phyloP scores from a whole-genome alignment of 202 grass and related monocot genomes.

The Schoenoplectus tabernaemontani region DNA sequence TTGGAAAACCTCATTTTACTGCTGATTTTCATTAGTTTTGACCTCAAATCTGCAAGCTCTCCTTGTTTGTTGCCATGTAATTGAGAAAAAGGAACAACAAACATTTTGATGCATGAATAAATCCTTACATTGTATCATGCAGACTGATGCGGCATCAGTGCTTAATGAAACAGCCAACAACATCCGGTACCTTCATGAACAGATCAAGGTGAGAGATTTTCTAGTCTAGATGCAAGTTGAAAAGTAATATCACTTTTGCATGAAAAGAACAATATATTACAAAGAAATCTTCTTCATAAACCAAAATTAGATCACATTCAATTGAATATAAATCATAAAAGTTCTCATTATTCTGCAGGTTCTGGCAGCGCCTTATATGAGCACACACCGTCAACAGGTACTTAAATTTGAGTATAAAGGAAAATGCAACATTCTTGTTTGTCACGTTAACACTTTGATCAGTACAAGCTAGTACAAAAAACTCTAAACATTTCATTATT shows the following conservation, averaged over 20 bases:
- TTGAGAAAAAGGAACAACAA: too few relatives aligned
- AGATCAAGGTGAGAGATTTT: constrained; percentile 52
- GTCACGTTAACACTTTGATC: not conserved
- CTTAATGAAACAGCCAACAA: constrained; percentile 60
- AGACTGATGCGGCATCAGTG: constrained; percentile 84
- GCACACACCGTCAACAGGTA: constrained; percentile 27
- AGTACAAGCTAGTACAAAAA: not conserved
- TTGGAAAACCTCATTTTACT: not conserved
- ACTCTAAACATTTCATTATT: not conserved
- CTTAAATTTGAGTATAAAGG: not conserved
- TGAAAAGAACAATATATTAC: too few relatives aligned
- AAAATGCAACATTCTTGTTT: not conserved
- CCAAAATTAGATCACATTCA: not conserved
- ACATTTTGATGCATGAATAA: not conserved
- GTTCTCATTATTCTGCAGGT: constrained; percentile 24
- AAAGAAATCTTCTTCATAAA: not conserved
- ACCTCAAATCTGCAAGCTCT: not conserved
- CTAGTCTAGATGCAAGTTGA: too few relatives aligned
- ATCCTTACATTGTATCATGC: not conserved
- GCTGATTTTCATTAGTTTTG: not conserved
- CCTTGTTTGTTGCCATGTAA: not conserved
- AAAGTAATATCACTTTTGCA: too few relatives aligned
- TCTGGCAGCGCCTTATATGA: constrained; percentile 37
- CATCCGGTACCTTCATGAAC: constrained; percentile 64
- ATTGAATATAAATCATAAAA: not conserved